Evolutionary conservation across 352 stramenopile genomes (phyloP).

Genomic region (Peronospora destructor): DNA sequence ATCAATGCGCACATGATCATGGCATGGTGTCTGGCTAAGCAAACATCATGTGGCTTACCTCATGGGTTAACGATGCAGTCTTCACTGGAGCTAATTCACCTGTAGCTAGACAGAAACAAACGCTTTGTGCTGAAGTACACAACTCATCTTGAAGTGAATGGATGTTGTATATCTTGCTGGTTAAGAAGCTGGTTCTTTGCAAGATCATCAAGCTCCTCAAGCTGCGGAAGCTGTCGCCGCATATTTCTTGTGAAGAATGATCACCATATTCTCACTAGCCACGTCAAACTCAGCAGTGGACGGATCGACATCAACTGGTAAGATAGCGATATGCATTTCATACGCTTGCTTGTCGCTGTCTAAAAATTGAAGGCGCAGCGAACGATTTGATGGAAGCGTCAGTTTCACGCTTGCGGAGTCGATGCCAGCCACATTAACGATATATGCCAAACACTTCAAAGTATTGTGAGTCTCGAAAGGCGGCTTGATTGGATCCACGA

Average conservation of each 20-base stretch:
- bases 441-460: slow-evolving; percentile 37
- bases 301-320: slow-evolving; percentile 29
- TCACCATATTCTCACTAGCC: slow-evolving; percentile 64
- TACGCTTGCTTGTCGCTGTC: slow-evolving; percentile 18
- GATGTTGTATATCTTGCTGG: slow-evolving; percentile 42
- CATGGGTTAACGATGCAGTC: slow-evolving; percentile 12
- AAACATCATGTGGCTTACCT: background rate
- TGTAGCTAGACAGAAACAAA: slow-evolving; percentile 15
- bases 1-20: no score
- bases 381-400: slow-evolving; percentile 27
- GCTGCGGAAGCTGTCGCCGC: background rate
- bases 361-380: slow-evolving; percentile 33
- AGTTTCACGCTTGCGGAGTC: slow-evolving; percentile 36
- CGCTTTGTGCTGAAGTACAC: background rate
- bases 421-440: slow-evolving; percentile 39
- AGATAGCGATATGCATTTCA: slow-evolving; percentile 27
- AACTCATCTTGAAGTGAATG: background rate
- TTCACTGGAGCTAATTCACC: slow-evolving; percentile 6
- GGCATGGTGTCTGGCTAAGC: no score
- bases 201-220: slow-evolving; percentile 1
- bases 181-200: slow-evolving; percentile 63
- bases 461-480: slow-evolving; percentile 43
- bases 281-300: slow-evolving; percentile 38
- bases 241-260: slow-evolving; percentile 48
- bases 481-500: slow-evolving; percentile 10